Evolutionary conservation across 352 stramenopile genomes (phyloP), one percentile per base, ranked within the genome.

Genomic region (Elongisporangium anandrum): DNA sequence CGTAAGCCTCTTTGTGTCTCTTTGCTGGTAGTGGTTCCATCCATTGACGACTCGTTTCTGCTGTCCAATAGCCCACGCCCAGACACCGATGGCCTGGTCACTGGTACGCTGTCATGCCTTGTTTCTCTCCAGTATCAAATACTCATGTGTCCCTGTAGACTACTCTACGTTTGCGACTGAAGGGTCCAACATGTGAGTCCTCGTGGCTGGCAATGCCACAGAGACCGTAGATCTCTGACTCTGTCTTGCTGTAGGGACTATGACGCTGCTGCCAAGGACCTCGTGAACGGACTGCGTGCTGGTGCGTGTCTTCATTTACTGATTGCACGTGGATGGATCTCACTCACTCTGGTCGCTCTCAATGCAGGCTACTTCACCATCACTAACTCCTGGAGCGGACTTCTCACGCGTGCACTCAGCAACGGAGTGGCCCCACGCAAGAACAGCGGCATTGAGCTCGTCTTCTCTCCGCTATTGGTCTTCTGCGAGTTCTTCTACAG

Each of bases 391-490:
- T 73, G 70, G 59, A 70, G 75, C 5, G 66, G 81, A 21, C 71
- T 76, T 17, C 34, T 89, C 23, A 53, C 85, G 24, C 76, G 78
- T n/a, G 61, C 84, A 65, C 60, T 89, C 15, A 56, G 53, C 38
- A 90, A 89, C 52, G 82, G 82, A n/a, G 70, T 88, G 15, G 68
- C 63, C 8, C 80, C 80, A n/a, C 80, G 82, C 23, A 77, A 78
- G 49, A 92, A 90, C 61, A 80, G 59, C 3, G 68, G 69, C n/a
- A 41, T 90, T 5, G 82, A 92, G 63, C 67, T 80, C 21, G 9
- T 41, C 29, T 41, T 41, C 29, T 41, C 29, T 41, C 29, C 29
- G 9, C 29, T 41, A 4, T 2, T 41, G 29, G 13, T 41, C 29
- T 13, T 41, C 5, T 41, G 29, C 29, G 29, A 41, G 29, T 41